phyloP scores from a whole-genome alignment of 108 stramenopile genomes.

The Cyclotella baltica region DNA sequence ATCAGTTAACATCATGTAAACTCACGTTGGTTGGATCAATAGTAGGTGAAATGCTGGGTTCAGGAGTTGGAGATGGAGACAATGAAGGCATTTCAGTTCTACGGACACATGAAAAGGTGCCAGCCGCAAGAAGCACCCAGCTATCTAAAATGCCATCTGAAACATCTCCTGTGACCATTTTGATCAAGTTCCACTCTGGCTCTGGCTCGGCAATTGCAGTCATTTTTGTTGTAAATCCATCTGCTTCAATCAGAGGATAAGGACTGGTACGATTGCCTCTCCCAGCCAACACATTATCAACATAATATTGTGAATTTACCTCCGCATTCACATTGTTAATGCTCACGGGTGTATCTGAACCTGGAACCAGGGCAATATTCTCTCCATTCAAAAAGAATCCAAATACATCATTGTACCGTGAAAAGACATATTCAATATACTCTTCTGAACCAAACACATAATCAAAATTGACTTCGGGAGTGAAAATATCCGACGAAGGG shows the following conservation, averaged over 20 bases:
- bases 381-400: conserved; percentile 49
- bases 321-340: conserved; percentile 47
- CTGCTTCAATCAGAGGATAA: conserved; percentile 34
- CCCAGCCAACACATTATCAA: conserved; percentile 15
- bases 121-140: conserved; percentile 40
- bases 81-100: conserved; percentile 10
- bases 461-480: conserved; percentile 36
- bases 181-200: conserved; percentile 36
- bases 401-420: conserved; percentile 42
- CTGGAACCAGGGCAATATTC: conserved; percentile 49
- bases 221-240: conserved; percentile 42
- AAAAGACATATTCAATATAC: conserved; percentile 43
- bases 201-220: conserved; percentile 30
- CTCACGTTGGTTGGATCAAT: too few relatives aligned
- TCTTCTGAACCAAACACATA: conserved; percentile 57
- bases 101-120: conserved; percentile 36
- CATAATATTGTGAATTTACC: conserved; percentile 29
- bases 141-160: conserved; percentile 34
- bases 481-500: conserved; percentile 16
- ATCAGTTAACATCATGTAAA: too few relatives aligned
- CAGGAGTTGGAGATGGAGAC: background rate
- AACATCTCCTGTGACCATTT: conserved; percentile 35
- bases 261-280: conserved; percentile 21
- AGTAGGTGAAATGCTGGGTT: background rate
- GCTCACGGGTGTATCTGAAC: conserved; percentile 22